These are phyloP conservation scores for Yamadazyma nakazawae DNA, from an alignment of 805 yeast species.

Conservation along the genomic window DNA sequence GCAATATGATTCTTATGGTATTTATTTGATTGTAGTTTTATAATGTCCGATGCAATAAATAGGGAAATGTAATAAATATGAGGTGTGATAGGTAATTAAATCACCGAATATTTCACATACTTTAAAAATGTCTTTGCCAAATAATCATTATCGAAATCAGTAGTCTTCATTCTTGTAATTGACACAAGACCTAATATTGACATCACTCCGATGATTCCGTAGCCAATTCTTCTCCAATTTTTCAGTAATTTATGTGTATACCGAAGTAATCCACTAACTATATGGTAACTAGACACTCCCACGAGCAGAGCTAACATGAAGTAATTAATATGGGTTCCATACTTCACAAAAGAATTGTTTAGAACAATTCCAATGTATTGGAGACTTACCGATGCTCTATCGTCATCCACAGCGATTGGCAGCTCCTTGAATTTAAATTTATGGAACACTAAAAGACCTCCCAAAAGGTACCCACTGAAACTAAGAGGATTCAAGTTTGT, in stretches of 20 bases:
- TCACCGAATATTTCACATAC: conserved; percentile 19
- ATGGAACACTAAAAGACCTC: conserved; percentile 47
- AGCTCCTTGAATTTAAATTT: conserved; percentile 42
- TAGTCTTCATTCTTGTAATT: conserved; percentile 24
- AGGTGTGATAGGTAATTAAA: no score
- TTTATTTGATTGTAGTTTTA: not conserved
- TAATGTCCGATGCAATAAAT: not conserved
- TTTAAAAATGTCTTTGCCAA: conserved; percentile 22
- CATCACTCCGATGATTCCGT: conserved; percentile 34
- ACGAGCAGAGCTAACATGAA: conserved; percentile 21
- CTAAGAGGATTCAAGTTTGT: conserved; percentile 55
- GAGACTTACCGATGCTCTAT: conserved; percentile 53
- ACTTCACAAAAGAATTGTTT: conserved; percentile 13
- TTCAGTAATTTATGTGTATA: conserved; percentile 40
- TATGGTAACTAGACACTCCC: conserved; percentile 44
- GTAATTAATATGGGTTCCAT: conserved; percentile 27
- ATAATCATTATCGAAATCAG: conserved; percentile 18
- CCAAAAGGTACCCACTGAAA: conserved; percentile 56
- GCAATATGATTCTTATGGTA: not conserved
- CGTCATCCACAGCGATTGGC: conserved; percentile 62
- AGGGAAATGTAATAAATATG: no score
- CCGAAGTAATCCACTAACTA: conserved; percentile 49
- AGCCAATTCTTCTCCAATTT: conserved; percentile 43
- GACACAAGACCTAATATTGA: conserved; percentile 37
- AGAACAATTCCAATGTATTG: conserved; percentile 37